Conservation (phyloP, 148 eudicot species). For the Cornus controversa region DNA sequence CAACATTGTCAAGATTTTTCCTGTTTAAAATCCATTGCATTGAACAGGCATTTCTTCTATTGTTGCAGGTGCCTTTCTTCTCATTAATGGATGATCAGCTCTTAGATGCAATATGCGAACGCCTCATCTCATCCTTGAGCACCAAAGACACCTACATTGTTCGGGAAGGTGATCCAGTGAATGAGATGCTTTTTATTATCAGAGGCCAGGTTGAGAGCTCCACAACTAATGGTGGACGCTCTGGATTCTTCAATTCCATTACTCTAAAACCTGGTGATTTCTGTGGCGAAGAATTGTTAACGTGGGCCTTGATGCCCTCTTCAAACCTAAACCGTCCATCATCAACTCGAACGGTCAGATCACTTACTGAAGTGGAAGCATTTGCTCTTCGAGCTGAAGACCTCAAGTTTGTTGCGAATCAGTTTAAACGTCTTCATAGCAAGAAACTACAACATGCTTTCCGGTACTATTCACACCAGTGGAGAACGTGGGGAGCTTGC, state of each 20-base stretch:
- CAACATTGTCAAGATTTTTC: not conserved
- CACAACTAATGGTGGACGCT: constrained; percentile 84
- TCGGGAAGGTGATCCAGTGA: constrained; percentile 89
- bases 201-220: constrained; percentile 87
- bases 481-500: constrained; percentile 95
- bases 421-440: constrained; percentile 81
- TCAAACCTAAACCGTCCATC: constrained; percentile 66
- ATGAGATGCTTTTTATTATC: constrained; percentile 79
- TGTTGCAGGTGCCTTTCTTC: constrained; percentile 75
- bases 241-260: constrained; percentile 81
- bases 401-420: constrained; percentile 72
- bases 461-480: constrained; percentile 82
- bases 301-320: constrained; percentile 74
- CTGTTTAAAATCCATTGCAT: not conserved
- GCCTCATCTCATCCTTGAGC: constrained; percentile 62
- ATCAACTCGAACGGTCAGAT: constrained; percentile 76
- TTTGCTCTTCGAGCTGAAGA: constrained; percentile 86
- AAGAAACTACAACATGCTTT: constrained; percentile 84
- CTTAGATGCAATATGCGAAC: constrained; percentile 83
- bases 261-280: constrained; percentile 76
- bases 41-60: not conserved
- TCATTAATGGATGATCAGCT: constrained; percentile 87
- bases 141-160: constrained; percentile 73
- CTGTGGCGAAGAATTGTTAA: constrained; percentile 83
- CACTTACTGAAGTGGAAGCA: constrained; percentile 78